Conservation (phyloP, 2,329 filamentous ascomycete species). For the Fusarium xyrophilum region DNA sequence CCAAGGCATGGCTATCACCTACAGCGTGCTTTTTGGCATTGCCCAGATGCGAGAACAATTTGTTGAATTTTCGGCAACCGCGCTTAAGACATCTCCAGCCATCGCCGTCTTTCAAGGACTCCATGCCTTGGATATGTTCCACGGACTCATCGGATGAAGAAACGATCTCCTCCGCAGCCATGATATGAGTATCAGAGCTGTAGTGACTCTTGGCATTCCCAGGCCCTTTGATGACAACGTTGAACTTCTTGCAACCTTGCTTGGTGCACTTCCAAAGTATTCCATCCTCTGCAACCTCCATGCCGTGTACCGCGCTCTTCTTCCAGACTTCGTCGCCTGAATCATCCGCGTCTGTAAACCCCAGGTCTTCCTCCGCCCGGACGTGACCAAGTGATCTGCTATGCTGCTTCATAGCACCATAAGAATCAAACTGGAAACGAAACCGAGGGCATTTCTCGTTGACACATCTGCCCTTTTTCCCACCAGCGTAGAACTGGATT, state of each 20-base stretch:
- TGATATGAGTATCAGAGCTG: not conserved
- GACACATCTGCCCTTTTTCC: constrained; percentile 1
- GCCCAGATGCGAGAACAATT: not conserved
- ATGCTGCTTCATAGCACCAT: constrained; percentile 4
- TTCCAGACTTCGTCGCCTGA: not conserved
- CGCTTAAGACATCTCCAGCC: constrained; percentile 3
- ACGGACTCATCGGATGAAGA: constrained; percentile 6
- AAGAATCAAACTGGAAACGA: not conserved
- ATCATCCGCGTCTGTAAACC: not conserved
- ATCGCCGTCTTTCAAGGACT: not conserved
- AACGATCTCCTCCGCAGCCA: not conserved
- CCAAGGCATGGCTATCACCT: not conserved
- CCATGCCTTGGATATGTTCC: constrained; percentile 4
- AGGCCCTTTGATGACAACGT: not conserved
- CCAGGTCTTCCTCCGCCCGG: not conserved
- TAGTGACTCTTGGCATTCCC: constrained; percentile 4
- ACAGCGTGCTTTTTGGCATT: not conserved
- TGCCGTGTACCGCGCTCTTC: constrained; percentile 7
- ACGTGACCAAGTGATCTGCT: constrained; percentile 6
- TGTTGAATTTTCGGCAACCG: not conserved
- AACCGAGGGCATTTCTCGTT: constrained; percentile 15
- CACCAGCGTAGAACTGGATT: not conserved
- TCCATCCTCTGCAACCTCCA: constrained; percentile 3
- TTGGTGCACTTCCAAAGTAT: constrained; percentile 16
- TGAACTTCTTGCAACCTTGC: constrained; percentile 14